Evolutionary conservation across 2,329 filamentous ascomycete genomes (phyloP).

Genomic region (Aspergillus awamori): DNA sequence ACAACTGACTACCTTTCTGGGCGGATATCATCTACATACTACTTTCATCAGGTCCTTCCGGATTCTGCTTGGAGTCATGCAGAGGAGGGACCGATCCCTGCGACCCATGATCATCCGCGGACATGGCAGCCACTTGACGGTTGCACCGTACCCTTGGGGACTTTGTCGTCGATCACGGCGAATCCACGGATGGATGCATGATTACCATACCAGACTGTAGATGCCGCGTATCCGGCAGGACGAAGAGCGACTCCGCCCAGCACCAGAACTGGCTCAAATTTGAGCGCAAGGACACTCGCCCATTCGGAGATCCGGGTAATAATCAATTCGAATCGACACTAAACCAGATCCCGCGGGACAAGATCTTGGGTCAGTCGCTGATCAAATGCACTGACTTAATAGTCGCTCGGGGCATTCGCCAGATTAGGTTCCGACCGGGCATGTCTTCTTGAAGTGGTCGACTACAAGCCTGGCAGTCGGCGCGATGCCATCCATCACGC

Average conservation of each 20-base stretch:
- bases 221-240: background rate
- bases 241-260: background rate
- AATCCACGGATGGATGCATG: background rate
- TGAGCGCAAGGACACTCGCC: background rate
- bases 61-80: background rate
- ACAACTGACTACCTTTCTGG: background rate
- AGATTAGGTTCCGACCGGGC: background rate
- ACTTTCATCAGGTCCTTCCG: slow-evolving; percentile 1
- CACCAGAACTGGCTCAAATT: background rate
- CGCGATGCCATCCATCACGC: background rate
- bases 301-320: background rate
- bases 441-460: background rate
- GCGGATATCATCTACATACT: background rate
- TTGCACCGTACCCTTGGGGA: slow-evolving; percentile 2
- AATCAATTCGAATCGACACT: slow-evolving; percentile 3
- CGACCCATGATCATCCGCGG: background rate
- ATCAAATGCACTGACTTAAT: background rate
- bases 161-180: background rate
- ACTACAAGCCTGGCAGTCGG: background rate
- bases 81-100: background rate
- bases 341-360: background rate
- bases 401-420: background rate
- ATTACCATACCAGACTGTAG: background rate
- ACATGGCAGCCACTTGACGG: slow-evolving; percentile 4
- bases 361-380: background rate